These are phyloP conservation scores for Nepenthes mirabilis DNA, from an alignment of 148 eudicot genomes.

Conservation along the genomic window DNA sequence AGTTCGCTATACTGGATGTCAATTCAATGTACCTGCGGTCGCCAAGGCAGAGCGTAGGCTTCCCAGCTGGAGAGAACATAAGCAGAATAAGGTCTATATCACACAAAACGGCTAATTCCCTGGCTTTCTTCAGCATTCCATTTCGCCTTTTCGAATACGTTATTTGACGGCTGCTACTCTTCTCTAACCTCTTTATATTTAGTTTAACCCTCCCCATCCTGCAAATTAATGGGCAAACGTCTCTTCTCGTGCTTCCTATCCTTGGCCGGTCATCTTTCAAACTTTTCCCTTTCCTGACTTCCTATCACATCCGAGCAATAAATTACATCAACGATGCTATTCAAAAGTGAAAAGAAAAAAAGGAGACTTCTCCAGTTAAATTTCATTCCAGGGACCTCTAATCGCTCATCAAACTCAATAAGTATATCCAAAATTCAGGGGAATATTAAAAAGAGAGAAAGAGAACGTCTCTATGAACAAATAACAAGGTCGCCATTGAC, in stretches of 20 bases:
- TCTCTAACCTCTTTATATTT: constrained; percentile 66
- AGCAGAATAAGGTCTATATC: constrained; percentile 61
- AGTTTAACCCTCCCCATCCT: constrained; percentile 84
- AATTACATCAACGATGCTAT: no score
- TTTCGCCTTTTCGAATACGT: constrained; percentile 59
- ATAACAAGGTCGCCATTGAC: no score
- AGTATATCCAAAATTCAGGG: no score
- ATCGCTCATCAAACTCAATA: no score
- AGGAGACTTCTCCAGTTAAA: no score
- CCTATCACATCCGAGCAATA: neutral
- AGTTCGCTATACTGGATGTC: neutral
- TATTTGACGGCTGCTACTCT: constrained; percentile 57
- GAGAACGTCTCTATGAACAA: no score
- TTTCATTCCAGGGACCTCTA: no score
- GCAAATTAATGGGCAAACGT: constrained; percentile 11
- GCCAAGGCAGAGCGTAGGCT: constrained; percentile 59
- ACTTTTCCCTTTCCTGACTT: constrained; percentile 4
- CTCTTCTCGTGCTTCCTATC: constrained; percentile 6
- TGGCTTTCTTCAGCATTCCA: constrained; percentile 70
- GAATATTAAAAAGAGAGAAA: no score
- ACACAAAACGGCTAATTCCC: constrained; percentile 58
- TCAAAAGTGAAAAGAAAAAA: no score
- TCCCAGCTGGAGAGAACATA: constrained; percentile 70
- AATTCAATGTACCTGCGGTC: constrained; percentile 51
- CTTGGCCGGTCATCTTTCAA: constrained; percentile 4